Evolutionary conservation across 139 green algal genomes (phyloP), one percentile per base, ranked within the genome.

Genomic region (Desmodesmus armatus): DNA sequence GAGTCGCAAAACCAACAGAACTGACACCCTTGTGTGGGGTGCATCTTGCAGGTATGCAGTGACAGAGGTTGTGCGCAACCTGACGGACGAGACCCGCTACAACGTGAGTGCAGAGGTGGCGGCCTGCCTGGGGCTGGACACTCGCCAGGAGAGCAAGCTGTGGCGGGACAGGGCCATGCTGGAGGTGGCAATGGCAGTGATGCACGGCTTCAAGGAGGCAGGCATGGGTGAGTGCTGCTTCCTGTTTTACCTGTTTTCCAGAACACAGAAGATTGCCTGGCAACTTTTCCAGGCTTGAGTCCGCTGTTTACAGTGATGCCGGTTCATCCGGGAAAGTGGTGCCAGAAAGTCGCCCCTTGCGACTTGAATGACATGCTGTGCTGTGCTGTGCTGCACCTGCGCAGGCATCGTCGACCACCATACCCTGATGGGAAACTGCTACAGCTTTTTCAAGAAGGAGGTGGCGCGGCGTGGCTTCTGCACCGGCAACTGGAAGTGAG

Each of bases 401-500:
- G 63, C 88, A 21, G 78, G 67, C 39, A 90, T 93, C 74, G 83
- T 90, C 3, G 89, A 93, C 43, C 89, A 93, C 80, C 89, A 93
- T 81, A 93, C 89, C 9, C 69, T 89, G 23, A 86, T 91, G 81
- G 40, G 58, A 4, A 72, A 86, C 43, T 93, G 91, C 81, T 91
- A 74, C 53, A 44, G 87, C 31, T 93, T 87, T 87, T 82, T 78
- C 81, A 51, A 87, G 43, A 81, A 86, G 63, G 89, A 92, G 69
- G 80, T 83, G 47, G n/a, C 62, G 49, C 25, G 17, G 51, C 79
- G 89, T 3, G 89, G 89, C n/a, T 92, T 91, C 69, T 70, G 5
- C 33, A 87, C 89, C 27, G 87, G 87, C 43, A 92, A 92, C 83
- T 92, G 89, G 87, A 92, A 92, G 80, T n/a, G n/a, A n/a, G n/a